phyloP scores from a whole-genome alignment of 1,284 basidiomycete genomes.

The Coniferiporia weirii region DNA sequence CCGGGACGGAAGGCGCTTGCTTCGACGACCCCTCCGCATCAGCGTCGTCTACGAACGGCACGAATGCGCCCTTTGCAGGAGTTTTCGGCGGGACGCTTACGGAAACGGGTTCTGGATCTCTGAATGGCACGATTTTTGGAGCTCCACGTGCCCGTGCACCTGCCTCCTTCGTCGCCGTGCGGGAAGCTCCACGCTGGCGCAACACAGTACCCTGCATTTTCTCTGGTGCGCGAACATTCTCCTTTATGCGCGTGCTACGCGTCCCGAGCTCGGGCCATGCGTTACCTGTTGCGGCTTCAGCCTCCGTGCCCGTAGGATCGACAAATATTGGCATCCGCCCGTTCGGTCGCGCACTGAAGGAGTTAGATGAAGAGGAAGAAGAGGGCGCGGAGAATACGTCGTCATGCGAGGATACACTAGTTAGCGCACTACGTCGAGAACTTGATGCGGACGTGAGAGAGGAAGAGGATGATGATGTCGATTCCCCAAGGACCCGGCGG shows the following conservation, averaged over 20 bases:
- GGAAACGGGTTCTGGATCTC: constrained; percentile 36
- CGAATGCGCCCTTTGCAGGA: constrained; percentile 20
- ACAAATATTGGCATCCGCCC: constrained; percentile 61
- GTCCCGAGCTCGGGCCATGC: constrained; percentile 68
- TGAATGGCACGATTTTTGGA: constrained; percentile 14
- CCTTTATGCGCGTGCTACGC: constrained; percentile 67
- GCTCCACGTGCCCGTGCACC: constrained; percentile 10
- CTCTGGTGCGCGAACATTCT: constrained; percentile 63
- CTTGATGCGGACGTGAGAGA: constrained; percentile 29
- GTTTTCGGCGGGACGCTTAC: constrained; percentile 24
- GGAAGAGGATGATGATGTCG: constrained; percentile 23
- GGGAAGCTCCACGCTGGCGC: constrained; percentile 30
- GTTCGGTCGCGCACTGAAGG: constrained; percentile 39
- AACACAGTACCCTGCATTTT: constrained; percentile 62
- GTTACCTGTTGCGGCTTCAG: constrained; percentile 33
- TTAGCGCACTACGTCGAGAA: constrained; percentile 24
- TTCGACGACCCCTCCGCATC: neutral
- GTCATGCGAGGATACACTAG: constrained; percentile 16
- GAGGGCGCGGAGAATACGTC: constrained; percentile 11
- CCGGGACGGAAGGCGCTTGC: constrained; percentile 27
- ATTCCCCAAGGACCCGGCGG: constrained; percentile 13
- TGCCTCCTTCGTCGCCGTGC: constrained; percentile 10
- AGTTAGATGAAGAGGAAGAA: constrained; percentile 13
- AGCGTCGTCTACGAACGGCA: constrained; percentile 9
- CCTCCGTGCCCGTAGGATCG: constrained; percentile 54